Percentiles rank a stretch among this genome's conserved stretches.
phyloP scores from a whole-genome alignment of 2,329 filamentous ascomycete genomes.

The Huntiella abstrusa region DNA sequence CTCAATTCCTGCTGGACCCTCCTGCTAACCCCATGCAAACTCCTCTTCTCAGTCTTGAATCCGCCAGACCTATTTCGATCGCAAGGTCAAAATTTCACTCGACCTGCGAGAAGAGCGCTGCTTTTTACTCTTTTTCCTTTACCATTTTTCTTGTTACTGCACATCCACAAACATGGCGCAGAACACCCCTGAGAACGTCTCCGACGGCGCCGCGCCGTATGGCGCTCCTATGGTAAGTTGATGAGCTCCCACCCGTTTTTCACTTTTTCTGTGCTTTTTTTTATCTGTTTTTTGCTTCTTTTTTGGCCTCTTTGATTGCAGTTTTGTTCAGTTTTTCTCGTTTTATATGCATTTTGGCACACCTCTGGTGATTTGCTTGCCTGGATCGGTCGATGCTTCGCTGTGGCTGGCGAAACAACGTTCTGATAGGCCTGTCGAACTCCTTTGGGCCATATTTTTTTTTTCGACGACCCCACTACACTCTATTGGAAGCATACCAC shows the following conservation, averaged over 20 bases:
- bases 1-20: too few relatives aligned
- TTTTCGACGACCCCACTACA: neutral
- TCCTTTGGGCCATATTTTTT: neutral
- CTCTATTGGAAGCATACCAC: neutral
- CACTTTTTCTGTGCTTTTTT: slow-evolving; percentile 1
- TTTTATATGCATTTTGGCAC: neutral
- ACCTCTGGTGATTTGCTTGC: too few relatives aligned
- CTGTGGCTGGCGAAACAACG: slow-evolving; percentile 2
- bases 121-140: neutral
- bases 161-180: slow-evolving; percentile 2
- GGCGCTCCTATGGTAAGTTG: neutral
- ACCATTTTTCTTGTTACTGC: neutral
- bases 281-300: slow-evolving; percentile 5
- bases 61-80: neutral
- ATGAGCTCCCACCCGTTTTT: neutral
- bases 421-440: neutral
- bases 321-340: slow-evolving; percentile 5
- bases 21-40: too few relatives aligned
- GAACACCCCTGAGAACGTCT: neutral
- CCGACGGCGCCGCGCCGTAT: neutral
- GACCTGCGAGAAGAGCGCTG: neutral
- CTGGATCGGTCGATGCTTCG: too few relatives aligned
- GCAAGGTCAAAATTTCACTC: slow-evolving; percentile 2
- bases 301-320: slow-evolving; percentile 7
- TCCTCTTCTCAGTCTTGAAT: neutral